Base-by-base conservation (phyloP, 2,329 filamentous ascomycete genomes). In the Ilyonectria robusta region DNA sequence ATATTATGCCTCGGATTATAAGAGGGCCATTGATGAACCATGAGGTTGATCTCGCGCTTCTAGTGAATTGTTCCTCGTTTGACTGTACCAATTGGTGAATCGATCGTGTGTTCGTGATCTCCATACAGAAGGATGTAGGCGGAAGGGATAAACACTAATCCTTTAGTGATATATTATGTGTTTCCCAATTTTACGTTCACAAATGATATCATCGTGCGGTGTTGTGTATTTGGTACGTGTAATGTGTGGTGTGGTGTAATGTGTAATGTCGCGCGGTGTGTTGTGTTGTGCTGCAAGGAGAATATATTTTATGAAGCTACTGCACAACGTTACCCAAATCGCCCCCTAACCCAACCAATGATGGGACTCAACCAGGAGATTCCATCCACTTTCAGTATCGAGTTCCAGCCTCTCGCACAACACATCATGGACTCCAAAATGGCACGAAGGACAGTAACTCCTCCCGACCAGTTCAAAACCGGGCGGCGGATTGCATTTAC, bases 1-100 rank as follows among this genome's bases (percentile, higher is more conserved):
- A 59, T 35, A 6, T 33, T 47, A 29, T 50, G 17, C 42, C 35
- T 54, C 59, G 54, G 46, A 50, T 35, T 40, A 21, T 40, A n/a
- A 50, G 31, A 62, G 48, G 33, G 35, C 21, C 26, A 33, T 23
- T 33, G 17, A 44, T 53, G 33, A 47, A 55, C 29, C 23, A 48
- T 55, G 19, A 19, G 7, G 17, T n/a, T 35, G 23, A 35, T 10
- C 13, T 35, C 3, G 11, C 15, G 15, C 17, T 9, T 31, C 47
- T 9, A 5, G 29, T 51, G 48, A 11, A 51, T 19, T 3, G 47
- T 31, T 51, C 15, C n/a, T 42, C 40, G 17, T 33, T 17, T 51
- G n/a, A 19, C 9, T 19, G 23, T 44, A 11, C 4, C 17, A 10
- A 29, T 51, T 29, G 15, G 10, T n/a, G 29, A 54, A 35, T 17